A percentile compares a stretch with the other conserved stretches of the same genome.
These are phyloP conservation scores for Ustilago nuda DNA, from an alignment of 1,284 basidiomycete genomes.

Conservation along the genomic window DNA sequence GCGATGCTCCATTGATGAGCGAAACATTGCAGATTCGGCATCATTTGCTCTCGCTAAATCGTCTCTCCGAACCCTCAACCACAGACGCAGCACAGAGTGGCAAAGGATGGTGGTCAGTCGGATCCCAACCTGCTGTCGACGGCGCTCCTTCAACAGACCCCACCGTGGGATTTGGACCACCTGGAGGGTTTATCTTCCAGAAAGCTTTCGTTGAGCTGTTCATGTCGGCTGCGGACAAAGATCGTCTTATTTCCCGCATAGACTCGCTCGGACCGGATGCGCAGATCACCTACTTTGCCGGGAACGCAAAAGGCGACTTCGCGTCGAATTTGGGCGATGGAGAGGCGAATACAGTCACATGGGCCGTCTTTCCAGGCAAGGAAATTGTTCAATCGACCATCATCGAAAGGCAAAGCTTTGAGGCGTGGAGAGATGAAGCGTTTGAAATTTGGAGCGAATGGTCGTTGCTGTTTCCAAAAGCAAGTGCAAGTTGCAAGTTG, in stretches of 20 bases:
- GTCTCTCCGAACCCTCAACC: neutral
- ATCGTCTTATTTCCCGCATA: slow-evolving; percentile 76
- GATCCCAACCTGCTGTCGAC: slow-evolving; percentile 81
- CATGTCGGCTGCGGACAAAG: slow-evolving; percentile 77
- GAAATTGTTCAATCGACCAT: slow-evolving; percentile 71
- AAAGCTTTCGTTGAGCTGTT: slow-evolving; percentile 99
- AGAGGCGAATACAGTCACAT: slow-evolving; percentile 71
- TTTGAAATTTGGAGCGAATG: slow-evolving; percentile 97
- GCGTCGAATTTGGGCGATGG: slow-evolving; percentile 68
- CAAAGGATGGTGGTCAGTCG: slow-evolving; percentile 87
- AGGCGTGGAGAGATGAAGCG: slow-evolving; percentile 82
- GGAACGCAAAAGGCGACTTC: slow-evolving; percentile 73
- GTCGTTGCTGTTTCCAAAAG: slow-evolving; percentile 85
- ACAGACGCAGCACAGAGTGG: slow-evolving; percentile 21
- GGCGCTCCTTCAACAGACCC: slow-evolving; percentile 69
- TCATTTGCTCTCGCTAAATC: slow-evolving; percentile 80
- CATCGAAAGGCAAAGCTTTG: slow-evolving; percentile 71
- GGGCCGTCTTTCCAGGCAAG: slow-evolving; percentile 71
- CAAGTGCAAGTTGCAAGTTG: slow-evolving; percentile 78
- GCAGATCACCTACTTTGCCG: slow-evolving; percentile 87
- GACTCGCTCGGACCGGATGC: slow-evolving; percentile 73
- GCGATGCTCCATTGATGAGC: slow-evolving; percentile 81
- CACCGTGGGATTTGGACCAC: slow-evolving; percentile 91
- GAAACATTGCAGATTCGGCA: slow-evolving; percentile 87
- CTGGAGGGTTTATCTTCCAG: slow-evolving; percentile 92